phyloP scores from a whole-genome alignment of 305 asterid species.

The Petunia hybrid region DNA sequence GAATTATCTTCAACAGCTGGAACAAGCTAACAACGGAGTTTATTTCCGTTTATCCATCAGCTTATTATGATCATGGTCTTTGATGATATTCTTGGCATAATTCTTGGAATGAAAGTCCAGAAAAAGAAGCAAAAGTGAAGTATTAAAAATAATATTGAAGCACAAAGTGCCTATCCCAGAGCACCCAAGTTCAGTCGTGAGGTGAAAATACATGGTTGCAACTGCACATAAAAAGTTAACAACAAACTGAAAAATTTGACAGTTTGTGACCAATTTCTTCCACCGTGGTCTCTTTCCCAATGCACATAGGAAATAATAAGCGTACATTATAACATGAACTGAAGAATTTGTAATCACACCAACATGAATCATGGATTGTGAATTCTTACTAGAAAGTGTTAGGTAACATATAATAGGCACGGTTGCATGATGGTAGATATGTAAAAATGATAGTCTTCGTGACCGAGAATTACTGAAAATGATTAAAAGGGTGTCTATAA shows the following conservation, averaged over 20 bases:
- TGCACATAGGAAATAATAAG: slow-evolving; percentile 64
- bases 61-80: slow-evolving; percentile 31
- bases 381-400: slow-evolving; percentile 49
- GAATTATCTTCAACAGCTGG: too few relatives aligned
- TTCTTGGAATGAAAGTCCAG: slow-evolving; percentile 68
- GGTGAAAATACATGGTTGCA: slow-evolving; percentile 66
- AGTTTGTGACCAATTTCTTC: slow-evolving; percentile 85
- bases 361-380: slow-evolving; percentile 75
- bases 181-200: slow-evolving; percentile 66
- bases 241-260: slow-evolving; percentile 78
- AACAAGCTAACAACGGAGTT: neutral
- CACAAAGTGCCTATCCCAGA: slow-evolving; percentile 79
- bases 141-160: slow-evolving; percentile 74
- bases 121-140: slow-evolving; percentile 65
- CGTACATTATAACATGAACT: slow-evolving; percentile 93
- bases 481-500: slow-evolving; percentile 71
- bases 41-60: neutral
- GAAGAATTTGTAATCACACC: slow-evolving; percentile 81
- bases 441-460: slow-evolving; percentile 73
- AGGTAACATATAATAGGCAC: slow-evolving; percentile 73
- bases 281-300: slow-evolving; percentile 70
- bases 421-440: slow-evolving; percentile 84
- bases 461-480: slow-evolving; percentile 53
- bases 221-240: slow-evolving; percentile 68
- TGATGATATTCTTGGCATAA: slow-evolving; percentile 53